Percentiles rank a stretch among this genome's conserved stretches.
Conservation (phyloP, 768 basidiomycete species). For the Tremella mesenterica region DNA sequence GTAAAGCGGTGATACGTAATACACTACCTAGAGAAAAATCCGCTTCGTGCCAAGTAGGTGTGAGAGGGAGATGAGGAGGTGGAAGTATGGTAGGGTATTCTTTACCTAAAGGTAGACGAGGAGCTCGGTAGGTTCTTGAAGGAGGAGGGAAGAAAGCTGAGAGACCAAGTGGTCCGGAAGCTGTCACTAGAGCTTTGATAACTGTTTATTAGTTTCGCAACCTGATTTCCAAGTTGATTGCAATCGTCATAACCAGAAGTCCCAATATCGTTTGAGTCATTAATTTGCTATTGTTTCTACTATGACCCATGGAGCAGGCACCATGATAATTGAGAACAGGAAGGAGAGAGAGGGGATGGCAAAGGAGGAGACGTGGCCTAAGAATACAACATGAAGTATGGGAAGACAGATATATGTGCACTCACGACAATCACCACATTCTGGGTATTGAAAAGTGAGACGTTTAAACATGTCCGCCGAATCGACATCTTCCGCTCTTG, state of each 20-base stretch:
- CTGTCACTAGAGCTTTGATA: constrained; percentile 37
- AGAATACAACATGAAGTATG: neutral
- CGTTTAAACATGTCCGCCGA: constrained; percentile 41
- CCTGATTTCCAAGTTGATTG: too few relatives aligned
- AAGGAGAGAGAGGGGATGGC: too few relatives aligned
- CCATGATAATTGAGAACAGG: too few relatives aligned
- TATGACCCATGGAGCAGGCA: too few relatives aligned
- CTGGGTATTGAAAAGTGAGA: constrained; percentile 39
- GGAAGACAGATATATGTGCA: too few relatives aligned
- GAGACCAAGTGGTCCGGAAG: constrained; percentile 36
- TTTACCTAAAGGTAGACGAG: constrained; percentile 1
- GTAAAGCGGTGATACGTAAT: constrained; percentile 22
- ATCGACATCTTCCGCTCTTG: constrained; percentile 10
- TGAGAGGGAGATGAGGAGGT: constrained; percentile 40
- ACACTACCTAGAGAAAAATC: constrained; percentile 36
- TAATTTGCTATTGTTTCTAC: too few relatives aligned
- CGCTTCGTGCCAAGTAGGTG: constrained; percentile 40
- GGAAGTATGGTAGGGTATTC: constrained; percentile 21
- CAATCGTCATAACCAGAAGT: too few relatives aligned
- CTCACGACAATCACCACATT: constrained; percentile 43
- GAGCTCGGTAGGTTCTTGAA: constrained; percentile 16
- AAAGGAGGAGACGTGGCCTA: neutral
- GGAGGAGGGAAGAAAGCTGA: constrained; percentile 39
- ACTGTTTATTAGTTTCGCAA: neutral
- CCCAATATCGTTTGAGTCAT: too few relatives aligned